Evolutionary conservation across 2,329 filamentous ascomycete species (phyloP).

Genomic region (Fusarium multiceps): DNA sequence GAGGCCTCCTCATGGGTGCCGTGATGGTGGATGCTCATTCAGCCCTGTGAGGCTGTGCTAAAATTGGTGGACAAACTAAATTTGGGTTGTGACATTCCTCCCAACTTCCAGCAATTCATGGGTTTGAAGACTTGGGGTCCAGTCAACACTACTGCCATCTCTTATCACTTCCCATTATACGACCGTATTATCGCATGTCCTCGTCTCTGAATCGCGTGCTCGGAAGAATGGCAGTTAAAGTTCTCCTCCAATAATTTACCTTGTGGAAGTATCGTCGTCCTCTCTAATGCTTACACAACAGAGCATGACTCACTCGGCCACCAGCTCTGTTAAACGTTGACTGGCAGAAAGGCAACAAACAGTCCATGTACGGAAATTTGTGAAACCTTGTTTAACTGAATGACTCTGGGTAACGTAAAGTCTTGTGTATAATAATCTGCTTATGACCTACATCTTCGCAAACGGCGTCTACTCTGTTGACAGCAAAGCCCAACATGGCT

Average conservation of each 20-base stretch:
- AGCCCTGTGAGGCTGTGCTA: constrained; percentile 12
- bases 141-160: neutral
- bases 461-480: neutral
- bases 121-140: neutral
- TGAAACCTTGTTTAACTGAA: neutral
- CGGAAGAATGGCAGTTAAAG: neutral
- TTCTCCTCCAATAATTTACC: neutral
- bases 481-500: neutral
- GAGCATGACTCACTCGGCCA: neutral
- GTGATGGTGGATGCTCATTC: neutral
- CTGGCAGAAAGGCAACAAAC: neutral
- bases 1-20: neutral
- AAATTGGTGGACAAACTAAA: neutral
- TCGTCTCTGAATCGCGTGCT: neutral
- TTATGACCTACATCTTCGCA: neutral
- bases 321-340: neutral
- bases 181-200: fast-evolving
- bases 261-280: neutral
- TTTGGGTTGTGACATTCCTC: neutral
- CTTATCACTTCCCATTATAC: neutral
- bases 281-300: neutral
- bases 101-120: too few relatives aligned
- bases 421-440: neutral
- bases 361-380: neutral
- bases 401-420: neutral